These are phyloP conservation scores for Colletotrichum orchidophilum DNA, from an alignment of 2,329 filamentous ascomycete species.

Conservation along the genomic window DNA sequence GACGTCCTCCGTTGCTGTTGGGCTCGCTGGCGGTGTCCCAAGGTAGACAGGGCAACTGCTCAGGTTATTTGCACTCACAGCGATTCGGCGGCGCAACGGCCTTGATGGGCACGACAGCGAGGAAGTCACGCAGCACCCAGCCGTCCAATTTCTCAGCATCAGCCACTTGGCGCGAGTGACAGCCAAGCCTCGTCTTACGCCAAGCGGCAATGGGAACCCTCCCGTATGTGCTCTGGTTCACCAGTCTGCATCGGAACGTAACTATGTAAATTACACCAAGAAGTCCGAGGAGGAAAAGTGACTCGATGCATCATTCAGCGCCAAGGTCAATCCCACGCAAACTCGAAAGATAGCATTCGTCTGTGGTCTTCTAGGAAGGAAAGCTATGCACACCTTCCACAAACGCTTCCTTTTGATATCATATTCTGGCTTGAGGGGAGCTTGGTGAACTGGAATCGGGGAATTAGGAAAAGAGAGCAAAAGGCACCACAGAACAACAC, in stretches of 20 bases:
- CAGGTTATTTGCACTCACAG: neutral
- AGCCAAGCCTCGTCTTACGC: neutral
- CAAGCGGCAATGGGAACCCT: neutral
- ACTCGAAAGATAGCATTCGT: neutral
- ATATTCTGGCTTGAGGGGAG: neutral
- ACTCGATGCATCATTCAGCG: neutral
- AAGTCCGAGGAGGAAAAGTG: neutral
- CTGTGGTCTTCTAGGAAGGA: neutral
- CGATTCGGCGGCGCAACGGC: neutral
- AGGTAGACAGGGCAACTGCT: neutral
- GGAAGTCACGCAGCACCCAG: neutral
- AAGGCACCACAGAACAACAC: neutral
- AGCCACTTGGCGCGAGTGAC: neutral
- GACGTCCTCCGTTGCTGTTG: slow-evolving; percentile 33
- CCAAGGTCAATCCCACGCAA: neutral
- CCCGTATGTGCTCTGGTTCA: neutral
- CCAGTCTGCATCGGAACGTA: neutral
- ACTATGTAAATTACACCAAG: neutral
- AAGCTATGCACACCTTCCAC: neutral
- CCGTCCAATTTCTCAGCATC: neutral
- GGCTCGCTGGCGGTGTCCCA: slow-evolving; percentile 31
- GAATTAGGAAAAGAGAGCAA: neutral
- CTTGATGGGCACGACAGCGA: neutral
- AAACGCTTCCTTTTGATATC: neutral
- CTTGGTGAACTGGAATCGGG: neutral